phyloP scores from a whole-genome alignment of 192 early-diverging fungal species.

The Coemansia sp. region DNA sequence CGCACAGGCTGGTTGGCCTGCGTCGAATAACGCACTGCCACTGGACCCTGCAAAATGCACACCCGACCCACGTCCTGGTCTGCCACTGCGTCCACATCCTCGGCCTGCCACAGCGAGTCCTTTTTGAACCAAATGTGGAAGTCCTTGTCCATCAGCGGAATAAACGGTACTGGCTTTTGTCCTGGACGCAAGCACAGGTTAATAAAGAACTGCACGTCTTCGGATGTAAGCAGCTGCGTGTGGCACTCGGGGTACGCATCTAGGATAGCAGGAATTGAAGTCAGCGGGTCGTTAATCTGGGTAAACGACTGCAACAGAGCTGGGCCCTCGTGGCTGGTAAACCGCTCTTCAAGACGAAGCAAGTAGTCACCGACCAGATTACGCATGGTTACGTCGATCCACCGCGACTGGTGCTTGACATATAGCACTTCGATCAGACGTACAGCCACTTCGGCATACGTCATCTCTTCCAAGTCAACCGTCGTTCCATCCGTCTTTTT shows the following conservation, averaged over 20 bases:
- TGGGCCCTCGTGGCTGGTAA: slow-evolving; percentile 38
- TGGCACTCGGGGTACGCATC: slow-evolving; percentile 26
- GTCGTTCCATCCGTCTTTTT: slow-evolving; percentile 72
- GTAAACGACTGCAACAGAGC: slow-evolving; percentile 27
- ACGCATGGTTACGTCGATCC: slow-evolving; percentile 82
- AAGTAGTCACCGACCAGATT: slow-evolving; percentile 85
- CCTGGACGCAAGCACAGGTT: slow-evolving; percentile 47
- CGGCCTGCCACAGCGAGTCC: slow-evolving; percentile 95
- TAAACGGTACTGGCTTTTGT: slow-evolving; percentile 93
- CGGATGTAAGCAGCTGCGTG: slow-evolving; percentile 44
- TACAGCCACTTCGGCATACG: slow-evolving; percentile 84
- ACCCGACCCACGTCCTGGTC: slow-evolving; percentile 85
- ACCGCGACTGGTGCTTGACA: slow-evolving; percentile 71
- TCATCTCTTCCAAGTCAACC: slow-evolving; percentile 88
- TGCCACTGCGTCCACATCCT: slow-evolving; percentile 85
- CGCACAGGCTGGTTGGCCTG: slow-evolving; percentile 85
- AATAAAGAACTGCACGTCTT: slow-evolving; percentile 49
- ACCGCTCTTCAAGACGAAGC: slow-evolving; percentile 87
- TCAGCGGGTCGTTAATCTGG: slow-evolving; percentile 26
- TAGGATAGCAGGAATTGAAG: slow-evolving; percentile 37
- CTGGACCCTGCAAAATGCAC: slow-evolving; percentile 89
- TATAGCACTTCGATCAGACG: slow-evolving; percentile 83
- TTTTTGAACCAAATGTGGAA: slow-evolving; percentile 99
- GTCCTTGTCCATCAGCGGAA: slow-evolving; percentile 88
- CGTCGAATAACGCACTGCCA: slow-evolving; percentile 76